phyloP scores from a whole-genome alignment of 495 filamentous ascomycete species.

The Trichoderma asperelloides region DNA sequence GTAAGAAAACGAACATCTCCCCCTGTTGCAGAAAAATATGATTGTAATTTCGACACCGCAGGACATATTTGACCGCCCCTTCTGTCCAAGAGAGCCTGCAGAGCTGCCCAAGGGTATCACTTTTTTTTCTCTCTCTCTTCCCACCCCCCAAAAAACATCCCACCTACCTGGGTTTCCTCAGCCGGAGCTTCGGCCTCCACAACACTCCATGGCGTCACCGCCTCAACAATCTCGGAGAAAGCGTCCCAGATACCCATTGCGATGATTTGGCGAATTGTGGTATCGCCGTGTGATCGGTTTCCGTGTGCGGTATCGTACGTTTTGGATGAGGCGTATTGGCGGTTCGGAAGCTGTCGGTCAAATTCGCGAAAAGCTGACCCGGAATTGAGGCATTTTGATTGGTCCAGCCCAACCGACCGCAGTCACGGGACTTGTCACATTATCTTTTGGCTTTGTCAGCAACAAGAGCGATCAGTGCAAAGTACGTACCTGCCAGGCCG shows the following conservation, averaged over 20 bases:
- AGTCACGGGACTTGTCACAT: constrained; percentile 21
- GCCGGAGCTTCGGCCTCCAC: constrained; percentile 48
- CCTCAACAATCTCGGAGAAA: constrained; percentile 45
- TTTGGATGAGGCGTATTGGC: constrained; percentile 17
- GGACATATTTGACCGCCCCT: neutral
- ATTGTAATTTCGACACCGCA: neutral
- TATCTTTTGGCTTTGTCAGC: neutral
- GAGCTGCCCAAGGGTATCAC: neutral
- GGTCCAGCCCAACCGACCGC: constrained; percentile 16
- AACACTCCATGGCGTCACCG: constrained; percentile 44
- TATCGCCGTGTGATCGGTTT: constrained; percentile 34
- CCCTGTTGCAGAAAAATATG: neutral
- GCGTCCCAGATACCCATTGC: constrained; percentile 51
- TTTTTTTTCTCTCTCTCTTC: neutral
- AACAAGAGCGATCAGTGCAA: neutral
- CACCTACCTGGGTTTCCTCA: constrained; percentile 16
- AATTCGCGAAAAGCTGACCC: constrained; percentile 20
- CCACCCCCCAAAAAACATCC: neutral
- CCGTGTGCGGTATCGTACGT: constrained; percentile 11
- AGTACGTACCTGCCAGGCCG: too few relatives aligned
- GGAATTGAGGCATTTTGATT: constrained; percentile 38
- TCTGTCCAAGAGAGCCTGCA: neutral
- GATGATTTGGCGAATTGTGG: constrained; percentile 14
- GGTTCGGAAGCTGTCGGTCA: constrained; percentile 13
- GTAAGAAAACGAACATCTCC: neutral